Base-by-base conservation (phyloP, 345 rosid genomes). In the Rhodomyrtus tomentosa region DNA sequence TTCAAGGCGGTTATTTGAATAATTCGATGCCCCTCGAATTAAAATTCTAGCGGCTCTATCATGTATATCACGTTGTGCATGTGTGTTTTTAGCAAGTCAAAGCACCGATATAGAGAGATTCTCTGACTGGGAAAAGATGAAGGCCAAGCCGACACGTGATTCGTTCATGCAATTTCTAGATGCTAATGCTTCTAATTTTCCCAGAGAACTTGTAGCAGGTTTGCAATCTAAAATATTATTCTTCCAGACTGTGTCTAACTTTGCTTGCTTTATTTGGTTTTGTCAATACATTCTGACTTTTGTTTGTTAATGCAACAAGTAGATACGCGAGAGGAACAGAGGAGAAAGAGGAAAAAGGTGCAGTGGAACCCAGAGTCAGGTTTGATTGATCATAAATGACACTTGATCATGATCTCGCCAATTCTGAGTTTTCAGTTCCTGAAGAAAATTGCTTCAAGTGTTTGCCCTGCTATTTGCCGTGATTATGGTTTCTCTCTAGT, bases 181-280 rank as follows among this genome's bases (percentile, higher is more conserved):
- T 84, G 84, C 89, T 40, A 59, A 68, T 32, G 51, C 88, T 84
- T 55, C 84, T 74, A 90, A 92, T 89, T 93, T 92, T 87, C 95
- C 95, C 73, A 85, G 81, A 86, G 93, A 91, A 85, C 83, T 91
- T 81, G 52, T 92, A 87, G 86, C 87, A 92, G 95, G 95, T 91
- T 84, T 25, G 84, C 50, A 54, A 50, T 52, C 76, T 15, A 18
- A 40, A 82, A 81, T 11, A 72, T 55, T 2, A 40, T 21, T 54
- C 32, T 49, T 85, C 54, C 22, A 22, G 58, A 24, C 40, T n/a
- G 49, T 73, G 84, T 55, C 20, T 81, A 25, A 81, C 36, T 81
- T 72, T 76, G 81, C 87, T 50, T 22, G 80, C 40, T 53, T 27
- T 25, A 52, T 49, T 25, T 54, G 72, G 68, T 55, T 27, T 20